Evolutionary conservation across 2,329 filamentous ascomycete genomes (phyloP), one percentile per base, ranked within the genome.

Genomic region (Parafenestella ontariensis): DNA sequence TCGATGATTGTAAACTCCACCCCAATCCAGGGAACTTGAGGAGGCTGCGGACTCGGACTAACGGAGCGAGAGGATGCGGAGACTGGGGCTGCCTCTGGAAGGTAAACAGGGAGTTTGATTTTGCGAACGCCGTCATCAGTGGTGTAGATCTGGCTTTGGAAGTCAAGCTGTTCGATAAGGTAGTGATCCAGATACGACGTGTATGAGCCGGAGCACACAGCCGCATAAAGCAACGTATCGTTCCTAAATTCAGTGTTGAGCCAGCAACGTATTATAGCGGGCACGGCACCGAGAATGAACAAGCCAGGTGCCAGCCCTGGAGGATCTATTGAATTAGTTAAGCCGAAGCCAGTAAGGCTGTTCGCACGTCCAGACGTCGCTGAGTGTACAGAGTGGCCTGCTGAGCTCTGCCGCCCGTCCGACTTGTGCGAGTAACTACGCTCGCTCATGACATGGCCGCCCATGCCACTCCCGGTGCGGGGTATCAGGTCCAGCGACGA

Each of bases 231-330:
- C 15, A 98, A 83, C 9, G 92, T 89, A 61, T 90, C 88, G 71
- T 96, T 94, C 13, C 92, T 94, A 77, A 96, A 98, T 68, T 91
- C 89, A 31, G 88, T 89, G 23, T 91, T 94, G 65, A 98, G 82
- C 93, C 95, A 98, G 79, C 95, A 99, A 57, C 95, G 89, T 52
- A 98, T 91, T 62, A 99, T 96, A 26, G 92, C 91, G 5, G 95
- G 95, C 5, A 96, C 92, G 6, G 93, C 89, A 11, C 94, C 92
- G 15, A 97, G 82, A 47, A 96, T 85, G 72, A 92, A 92, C 54
- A 97, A 82, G 8, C 92, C 91, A 31, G 92, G 91, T 17, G 93
- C 91, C 37, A 94, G 89, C 37, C 85, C 87, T 23, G 89, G 88
- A 23, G 88, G 86, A 49, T 91, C 87, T 46, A 90, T 76, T 10